Evolutionary conservation across 805 yeast species (phyloP).

Genomic region (Starmerella apicola): DNA sequence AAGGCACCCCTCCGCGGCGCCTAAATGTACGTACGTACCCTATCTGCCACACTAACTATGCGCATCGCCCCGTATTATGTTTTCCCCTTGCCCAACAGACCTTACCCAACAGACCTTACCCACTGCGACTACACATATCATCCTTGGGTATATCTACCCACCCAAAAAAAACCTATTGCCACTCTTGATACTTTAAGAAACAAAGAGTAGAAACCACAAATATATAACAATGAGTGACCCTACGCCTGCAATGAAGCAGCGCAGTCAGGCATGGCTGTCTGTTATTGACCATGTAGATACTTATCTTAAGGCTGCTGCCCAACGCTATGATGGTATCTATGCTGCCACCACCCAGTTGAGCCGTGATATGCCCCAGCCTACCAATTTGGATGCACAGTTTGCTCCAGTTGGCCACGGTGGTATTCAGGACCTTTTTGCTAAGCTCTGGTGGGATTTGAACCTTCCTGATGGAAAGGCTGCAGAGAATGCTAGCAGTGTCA

Average conservation of each 20-base stretch:
- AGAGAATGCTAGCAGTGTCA: conserved; percentile 42
- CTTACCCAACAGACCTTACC: too few species aligned
- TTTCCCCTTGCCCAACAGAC: too few species aligned
- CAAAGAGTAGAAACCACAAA: too few species aligned
- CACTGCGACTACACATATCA: too few species aligned
- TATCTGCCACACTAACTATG: too few species aligned
- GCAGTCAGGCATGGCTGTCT: conserved; percentile 79
- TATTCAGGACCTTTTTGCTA: conserved; percentile 68
- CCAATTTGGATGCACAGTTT: conserved; percentile 31
- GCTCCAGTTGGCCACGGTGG: conserved; percentile 69
- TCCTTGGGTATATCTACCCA: too few species aligned
- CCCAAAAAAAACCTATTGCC: neutral
- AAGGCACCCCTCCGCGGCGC: too few species aligned
- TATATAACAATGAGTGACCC: conserved; percentile 45
- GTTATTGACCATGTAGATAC: conserved; percentile 61
- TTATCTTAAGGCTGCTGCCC: conserved; percentile 39
- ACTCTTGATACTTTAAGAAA: neutral
- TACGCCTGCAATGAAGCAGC: conserved; percentile 69
- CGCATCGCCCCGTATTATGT: too few species aligned
- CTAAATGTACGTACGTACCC: too few species aligned
- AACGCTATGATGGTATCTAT: conserved; percentile 55
- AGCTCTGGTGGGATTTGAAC: conserved; percentile 37
- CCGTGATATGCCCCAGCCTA: conserved; percentile 7
- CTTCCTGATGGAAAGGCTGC: conserved; percentile 49
- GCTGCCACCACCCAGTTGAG: conserved; percentile 28